phyloP scores from a whole-genome alignment of 345 rosid species.

The Lepidium didymum region DNA sequence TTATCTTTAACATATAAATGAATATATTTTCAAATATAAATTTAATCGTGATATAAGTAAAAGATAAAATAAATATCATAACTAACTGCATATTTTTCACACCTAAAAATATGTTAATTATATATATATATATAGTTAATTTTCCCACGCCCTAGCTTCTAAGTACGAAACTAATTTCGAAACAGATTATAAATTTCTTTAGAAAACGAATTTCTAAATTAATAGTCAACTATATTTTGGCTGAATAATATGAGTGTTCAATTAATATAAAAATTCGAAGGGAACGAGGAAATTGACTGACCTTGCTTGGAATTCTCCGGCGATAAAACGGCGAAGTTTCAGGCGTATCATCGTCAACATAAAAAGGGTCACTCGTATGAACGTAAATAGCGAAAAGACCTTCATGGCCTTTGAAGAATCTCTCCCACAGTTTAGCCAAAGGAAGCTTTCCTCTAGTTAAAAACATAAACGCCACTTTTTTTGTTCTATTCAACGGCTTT shows the following conservation, averaged over 20 bases:
- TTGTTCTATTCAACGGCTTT: slow-evolving; percentile 38
- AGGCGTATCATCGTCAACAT: slow-evolving; percentile 32
- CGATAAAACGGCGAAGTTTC: slow-evolving; percentile 47
- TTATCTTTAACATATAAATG: too few relatives aligned
- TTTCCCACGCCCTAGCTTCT: too few relatives aligned
- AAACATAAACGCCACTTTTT: slow-evolving; percentile 80
- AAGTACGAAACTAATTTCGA: background rate
- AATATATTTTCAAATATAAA: too few relatives aligned
- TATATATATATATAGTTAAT: too few relatives aligned
- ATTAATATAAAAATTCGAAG: background rate
- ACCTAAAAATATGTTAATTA: too few relatives aligned
- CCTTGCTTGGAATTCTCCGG: slow-evolving; percentile 72
- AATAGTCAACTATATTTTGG: background rate
- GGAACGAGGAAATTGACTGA: slow-evolving; percentile 13
- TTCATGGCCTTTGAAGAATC: slow-evolving; percentile 62
- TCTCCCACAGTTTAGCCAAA: slow-evolving; percentile 81
- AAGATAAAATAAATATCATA: too few relatives aligned
- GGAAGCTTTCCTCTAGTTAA: slow-evolving; percentile 64
- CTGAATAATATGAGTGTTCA: background rate
- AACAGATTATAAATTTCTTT: background rate
- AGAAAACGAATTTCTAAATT: background rate
- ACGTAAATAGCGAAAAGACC: slow-evolving; percentile 59
- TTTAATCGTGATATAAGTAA: too few relatives aligned
- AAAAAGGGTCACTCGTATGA: slow-evolving; percentile 54
- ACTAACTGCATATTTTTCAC: too few relatives aligned